Evolutionary conservation across 345 rosid species (phyloP), one percentile per base, ranked within the genome.

Genomic region (Populus deltoides): DNA sequence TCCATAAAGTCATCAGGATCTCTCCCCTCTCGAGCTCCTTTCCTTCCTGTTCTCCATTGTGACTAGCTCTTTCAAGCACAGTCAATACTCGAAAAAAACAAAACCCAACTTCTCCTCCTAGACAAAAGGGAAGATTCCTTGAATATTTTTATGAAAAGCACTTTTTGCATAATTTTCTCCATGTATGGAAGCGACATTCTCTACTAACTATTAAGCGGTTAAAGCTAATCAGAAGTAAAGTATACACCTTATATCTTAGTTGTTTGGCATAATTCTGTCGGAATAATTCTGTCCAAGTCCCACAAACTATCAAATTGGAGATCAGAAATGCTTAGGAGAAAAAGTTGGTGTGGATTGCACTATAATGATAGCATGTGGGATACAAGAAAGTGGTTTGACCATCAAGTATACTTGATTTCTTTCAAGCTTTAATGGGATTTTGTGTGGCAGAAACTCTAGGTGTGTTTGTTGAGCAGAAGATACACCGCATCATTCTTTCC

Each of bases 321-420:
- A 67, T 55, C 62, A 27, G 33, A 31, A 31, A 63, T 25, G 43
- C 62, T 17, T 9, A 15, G 43, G 71, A 59, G 75, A 43, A 24
- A 67, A 79, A 72, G 76, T 65, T 72, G n/a, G 66, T 75, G 75
- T 33, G 7, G 29, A 70, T 79, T 57, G 73, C 73, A 78, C 71
- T 41, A 57, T 38, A 31, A 79, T 79, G 86, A 83, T 81, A 75
- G 81, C 83, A 77, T 80, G 82, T 81, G 83, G 72, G 78, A 75
- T n/a, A 51, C n/a, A 8, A 38, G 63, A 39, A 49, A 38, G 82
- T 73, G 85, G 82, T 79, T 83, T 83, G 87, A 83, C 86, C 71
- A 79, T 74, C 77, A 12, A 81, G 66, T 57, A 59, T 68, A 18
- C 70, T 25, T 3, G 62, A 35, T 51, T 33, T 74, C 67, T 62